Evolutionary conservation across 2,329 filamentous ascomycete genomes (phyloP), one percentile per base, ranked within the genome.

Genomic region (Monosporascus sp.): DNA sequence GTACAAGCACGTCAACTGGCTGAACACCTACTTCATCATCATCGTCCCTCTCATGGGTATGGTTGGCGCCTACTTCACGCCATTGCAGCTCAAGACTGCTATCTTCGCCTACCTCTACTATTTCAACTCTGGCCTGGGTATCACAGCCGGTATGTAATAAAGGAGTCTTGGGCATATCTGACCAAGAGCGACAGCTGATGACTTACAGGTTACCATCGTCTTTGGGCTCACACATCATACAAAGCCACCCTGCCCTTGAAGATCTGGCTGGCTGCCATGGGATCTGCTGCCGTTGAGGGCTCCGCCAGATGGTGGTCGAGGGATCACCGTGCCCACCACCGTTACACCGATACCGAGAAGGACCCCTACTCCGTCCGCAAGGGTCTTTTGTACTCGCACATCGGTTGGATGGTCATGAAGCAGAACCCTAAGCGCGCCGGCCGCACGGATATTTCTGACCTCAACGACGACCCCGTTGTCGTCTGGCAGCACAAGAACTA

Each of bases 1-100:
- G 89, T 85, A 91, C 75, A 87, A 92, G 75, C 91, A 96, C 69
- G 81, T 96, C 77, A 91, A 96, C 80, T 96, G 91, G 90, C 80
- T 96, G 61, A 96, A 96, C 72, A 85, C 89, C 57, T 81, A 79
- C 57, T 81, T 96, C 69, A 93, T 96, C 69, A 72, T 95, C 60
- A 78, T 87, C 61, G 80, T 96, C 46, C 91, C 92, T 42, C 57
- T 92, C 47, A 77, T 82, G 53, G 91, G 91, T 57, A 81, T 87
- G 67, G 72, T 94, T 62, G 80, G 83, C 51, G 80, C 90, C 49
- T 84, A 88, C 73, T 96, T 87, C 86, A 86, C 90, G 46, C 89
- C 90, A 52, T 61, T 69, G 5, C 53, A 58, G 24, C 31, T 50
- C 31, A 65, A 66, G 59, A 69, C 67, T 2, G 65, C 64, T 31